Evolutionary conservation across 495 filamentous ascomycete species (phyloP).

Genomic region (Cladorrhinum samala): DNA sequence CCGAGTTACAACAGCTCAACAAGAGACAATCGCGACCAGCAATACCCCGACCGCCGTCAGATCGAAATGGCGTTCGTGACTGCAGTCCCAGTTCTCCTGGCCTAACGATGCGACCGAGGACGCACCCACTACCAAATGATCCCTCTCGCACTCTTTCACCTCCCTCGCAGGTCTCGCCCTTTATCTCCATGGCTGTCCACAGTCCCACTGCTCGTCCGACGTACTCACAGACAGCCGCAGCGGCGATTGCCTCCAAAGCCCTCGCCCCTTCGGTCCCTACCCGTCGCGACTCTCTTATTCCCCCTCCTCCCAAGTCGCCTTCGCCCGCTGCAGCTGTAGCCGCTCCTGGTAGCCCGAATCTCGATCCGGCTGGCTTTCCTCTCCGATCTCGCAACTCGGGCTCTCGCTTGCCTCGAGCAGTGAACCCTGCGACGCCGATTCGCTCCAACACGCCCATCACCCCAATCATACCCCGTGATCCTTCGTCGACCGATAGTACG

Average conservation of each 20-base stretch:
- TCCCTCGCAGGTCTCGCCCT: background rate
- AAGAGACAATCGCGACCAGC: slow-evolving; percentile 6
- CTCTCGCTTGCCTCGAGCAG: slow-evolving; percentile 24
- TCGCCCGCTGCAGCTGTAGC: slow-evolving; percentile 2
- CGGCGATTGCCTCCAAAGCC: slow-evolving; percentile 1
- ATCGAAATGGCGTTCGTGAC: background rate
- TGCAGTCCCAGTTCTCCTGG: slow-evolving; percentile 5
- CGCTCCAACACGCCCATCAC: slow-evolving; percentile 23
- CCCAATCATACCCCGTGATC: slow-evolving; percentile 27
- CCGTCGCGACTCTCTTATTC: slow-evolving; percentile 15
- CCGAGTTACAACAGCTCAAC: slow-evolving; percentile 16
- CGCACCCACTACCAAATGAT: slow-evolving; percentile 7
- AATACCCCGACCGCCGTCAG: slow-evolving; percentile 8
- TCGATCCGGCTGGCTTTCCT: slow-evolving; percentile 15
- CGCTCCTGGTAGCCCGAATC: slow-evolving; percentile 13
- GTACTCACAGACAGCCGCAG: slow-evolving; percentile 8
- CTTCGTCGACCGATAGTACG: slow-evolving; percentile 28
- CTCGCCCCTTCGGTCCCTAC: background rate
- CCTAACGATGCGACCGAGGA: slow-evolving; percentile 17
- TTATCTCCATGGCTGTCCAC: background rate
- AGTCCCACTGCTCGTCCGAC: background rate
- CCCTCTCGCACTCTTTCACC: background rate
- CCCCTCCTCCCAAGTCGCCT: background rate
- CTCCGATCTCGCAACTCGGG: slow-evolving; percentile 25
- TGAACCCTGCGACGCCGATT: slow-evolving; percentile 27